A percentile compares a stretch with the other conserved stretches of the same genome.
Conservation (phyloP, 108 stramenopile species). For the Seminavis robusta region DNA sequence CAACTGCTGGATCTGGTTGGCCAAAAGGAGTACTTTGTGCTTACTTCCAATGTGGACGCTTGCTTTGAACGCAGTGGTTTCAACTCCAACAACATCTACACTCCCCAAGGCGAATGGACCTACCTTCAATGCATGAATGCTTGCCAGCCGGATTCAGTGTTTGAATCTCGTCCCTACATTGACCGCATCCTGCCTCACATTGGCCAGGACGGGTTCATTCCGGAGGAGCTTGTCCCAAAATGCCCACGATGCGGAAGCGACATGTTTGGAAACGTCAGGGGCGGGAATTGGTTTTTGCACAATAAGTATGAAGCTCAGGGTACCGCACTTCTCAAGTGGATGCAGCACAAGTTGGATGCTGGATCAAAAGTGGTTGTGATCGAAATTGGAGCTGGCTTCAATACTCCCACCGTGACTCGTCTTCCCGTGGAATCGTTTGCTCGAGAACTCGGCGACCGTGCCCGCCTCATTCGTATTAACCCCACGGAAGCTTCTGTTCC, state of each 20-base stretch:
- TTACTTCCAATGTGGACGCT: slow-evolving; percentile 21
- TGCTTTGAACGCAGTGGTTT: slow-evolving; percentile 22
- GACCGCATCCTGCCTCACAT: slow-evolving; percentile 1
- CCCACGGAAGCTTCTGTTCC: slow-evolving; percentile 20
- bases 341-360: background rate
- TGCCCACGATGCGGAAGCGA: background rate
- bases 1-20: slow-evolving; percentile 5
- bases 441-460: slow-evolving; percentile 2
- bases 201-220: background rate
- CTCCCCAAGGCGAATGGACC: slow-evolving; percentile 23
- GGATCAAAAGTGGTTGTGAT: slow-evolving; percentile 8
- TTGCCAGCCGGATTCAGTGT: slow-evolving; percentile 6
- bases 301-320: slow-evolving; percentile 3
- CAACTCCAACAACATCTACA: slow-evolving; percentile 7
- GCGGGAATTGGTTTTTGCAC: background rate
- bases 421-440: slow-evolving; percentile 21
- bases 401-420: slow-evolving; percentile 25
- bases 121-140: slow-evolving; percentile 9
- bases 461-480: slow-evolving; percentile 18
- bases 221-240: slow-evolving; percentile 1
- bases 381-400: slow-evolving; percentile 29
- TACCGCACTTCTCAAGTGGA: slow-evolving; percentile 2
- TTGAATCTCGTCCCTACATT: slow-evolving; percentile 4
- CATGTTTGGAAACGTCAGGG: slow-evolving; percentile 3
- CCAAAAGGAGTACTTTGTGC: slow-evolving; percentile 18